phyloP scores from a whole-genome alignment of 257 asterid genomes.

The Phtheirospermum japonicum region DNA sequence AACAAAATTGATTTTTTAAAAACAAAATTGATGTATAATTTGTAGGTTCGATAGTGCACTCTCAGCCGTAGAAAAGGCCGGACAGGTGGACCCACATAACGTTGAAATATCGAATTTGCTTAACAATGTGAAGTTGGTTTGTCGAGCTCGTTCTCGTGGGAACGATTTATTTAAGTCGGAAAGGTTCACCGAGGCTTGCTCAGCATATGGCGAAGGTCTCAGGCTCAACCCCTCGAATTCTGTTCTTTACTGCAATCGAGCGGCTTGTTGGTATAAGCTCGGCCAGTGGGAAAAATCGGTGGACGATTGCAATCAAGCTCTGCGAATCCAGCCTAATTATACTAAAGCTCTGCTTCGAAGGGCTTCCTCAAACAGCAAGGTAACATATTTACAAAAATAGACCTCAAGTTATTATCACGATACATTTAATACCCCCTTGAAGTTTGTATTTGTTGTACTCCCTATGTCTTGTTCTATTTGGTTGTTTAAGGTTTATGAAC shows the following conservation, averaged over 20 bases:
- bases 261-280: conserved; percentile 92
- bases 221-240: conserved; percentile 68
- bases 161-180: conserved; percentile 77
- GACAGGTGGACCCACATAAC: conserved; percentile 54
- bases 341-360: conserved; percentile 79
- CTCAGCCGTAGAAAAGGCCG: conserved; percentile 59
- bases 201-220: conserved; percentile 85
- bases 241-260: conserved; percentile 84
- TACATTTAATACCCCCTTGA: background rate
- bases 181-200: conserved; percentile 86
- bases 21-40: background rate
- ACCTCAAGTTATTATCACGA: background rate
- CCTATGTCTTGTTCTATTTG: background rate
- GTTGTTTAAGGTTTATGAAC: background rate
- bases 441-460: background rate
- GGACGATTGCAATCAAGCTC: conserved; percentile 87
- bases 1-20: background rate
- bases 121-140: conserved; percentile 52
- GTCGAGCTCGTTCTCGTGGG: conserved; percentile 82
- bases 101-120: conserved; percentile 49
- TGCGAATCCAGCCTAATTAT: conserved; percentile 68
- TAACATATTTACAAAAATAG: conserved; percentile 14
- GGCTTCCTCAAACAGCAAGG: conserved; percentile 83
- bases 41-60: conserved; percentile 78
- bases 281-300: conserved; percentile 71